phyloP scores from a whole-genome alignment of 1,139 yeast genomes.

The Insectozyma bohioensis region DNA sequence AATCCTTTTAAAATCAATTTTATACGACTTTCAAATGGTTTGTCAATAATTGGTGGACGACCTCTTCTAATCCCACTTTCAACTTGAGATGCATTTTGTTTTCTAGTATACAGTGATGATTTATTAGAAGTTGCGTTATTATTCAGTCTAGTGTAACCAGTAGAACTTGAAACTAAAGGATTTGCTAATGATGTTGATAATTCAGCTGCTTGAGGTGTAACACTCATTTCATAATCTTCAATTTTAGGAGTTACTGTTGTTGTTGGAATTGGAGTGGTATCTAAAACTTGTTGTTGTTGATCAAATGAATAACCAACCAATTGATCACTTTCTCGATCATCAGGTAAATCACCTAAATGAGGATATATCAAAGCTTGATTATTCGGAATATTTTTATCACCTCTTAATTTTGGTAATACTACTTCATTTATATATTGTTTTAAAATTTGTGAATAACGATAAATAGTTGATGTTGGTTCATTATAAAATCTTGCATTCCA shows the following conservation, averaged over 20 bases:
- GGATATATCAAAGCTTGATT: conserved; percentile 57
- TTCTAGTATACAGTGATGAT: conserved; percentile 9
- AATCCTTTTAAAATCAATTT: conserved; percentile 80
- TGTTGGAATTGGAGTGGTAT: conserved; percentile 7
- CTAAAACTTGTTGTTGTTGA: conserved; percentile 4
- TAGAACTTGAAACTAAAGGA: conserved; percentile 13
- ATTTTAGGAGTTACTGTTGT: conserved; percentile 6
- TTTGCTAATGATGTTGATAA: conserved; percentile 10
- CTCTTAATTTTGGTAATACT: conserved; percentile 54
- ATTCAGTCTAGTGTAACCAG: conserved; percentile 8
- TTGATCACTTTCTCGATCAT: conserved; percentile 32
- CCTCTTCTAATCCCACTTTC: conserved; percentile 80
- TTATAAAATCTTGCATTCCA: conserved; percentile 91
- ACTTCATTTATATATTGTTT: conserved; percentile 58
- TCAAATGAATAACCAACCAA: conserved; percentile 11
- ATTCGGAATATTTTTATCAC: conserved; percentile 41
- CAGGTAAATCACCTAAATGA: conserved; percentile 72
- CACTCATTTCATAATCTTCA: conserved; percentile 15
- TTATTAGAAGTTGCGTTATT: conserved; percentile 4
- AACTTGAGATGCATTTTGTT: conserved; percentile 10
- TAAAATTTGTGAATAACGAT: conserved; percentile 68
- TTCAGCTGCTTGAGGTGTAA: conserved; percentile 12
- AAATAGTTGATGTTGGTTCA: conserved; percentile 64
- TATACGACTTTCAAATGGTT: conserved; percentile 90
- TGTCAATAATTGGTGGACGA: conserved; percentile 93